phyloP scores from a whole-genome alignment of 805 yeast species.

The Teunomyces kruisii region DNA sequence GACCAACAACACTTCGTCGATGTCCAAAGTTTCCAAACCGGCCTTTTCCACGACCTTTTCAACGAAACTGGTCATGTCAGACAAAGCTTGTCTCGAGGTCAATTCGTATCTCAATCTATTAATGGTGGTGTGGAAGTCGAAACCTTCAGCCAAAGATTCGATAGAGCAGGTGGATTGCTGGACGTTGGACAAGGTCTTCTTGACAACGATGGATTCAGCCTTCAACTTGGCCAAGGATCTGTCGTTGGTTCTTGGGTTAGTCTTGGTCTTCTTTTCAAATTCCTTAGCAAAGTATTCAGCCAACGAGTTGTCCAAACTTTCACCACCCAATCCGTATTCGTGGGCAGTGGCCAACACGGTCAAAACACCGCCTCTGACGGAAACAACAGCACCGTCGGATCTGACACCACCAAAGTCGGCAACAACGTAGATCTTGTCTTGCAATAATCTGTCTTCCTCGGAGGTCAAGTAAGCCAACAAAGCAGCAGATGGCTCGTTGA shows the following conservation, averaged over 20 bases:
- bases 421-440: conserved; percentile 82
- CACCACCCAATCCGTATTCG: conserved; percentile 84
- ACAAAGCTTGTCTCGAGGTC: conserved; percentile 74
- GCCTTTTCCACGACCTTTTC: conserved; percentile 78
- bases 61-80: conserved; percentile 74
- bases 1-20: conserved; percentile 86
- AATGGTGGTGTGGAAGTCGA: conserved; percentile 87
- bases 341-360: conserved; percentile 86
- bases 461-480: conserved; percentile 72
- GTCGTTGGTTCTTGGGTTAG: conserved; percentile 76
- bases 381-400: conserved; percentile 91
- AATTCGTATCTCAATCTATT: conserved; percentile 94
- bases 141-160: conserved; percentile 92
- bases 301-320: conserved; percentile 74
- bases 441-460: conserved; percentile 42
- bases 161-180: conserved; percentile 87
- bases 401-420: conserved; percentile 97
- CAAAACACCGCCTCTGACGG: conserved; percentile 91
- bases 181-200: conserved; percentile 90
- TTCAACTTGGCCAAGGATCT: conserved; percentile 87
- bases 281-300: conserved; percentile 87
- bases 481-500: conserved; percentile 92
- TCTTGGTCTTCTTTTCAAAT: conserved; percentile 82
- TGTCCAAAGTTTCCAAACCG: conserved; percentile 75
- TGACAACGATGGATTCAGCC: conserved; percentile 78